phyloP scores from a whole-genome alignment of 495 filamentous ascomycete genomes.

The Trichoderma parareesei region DNA sequence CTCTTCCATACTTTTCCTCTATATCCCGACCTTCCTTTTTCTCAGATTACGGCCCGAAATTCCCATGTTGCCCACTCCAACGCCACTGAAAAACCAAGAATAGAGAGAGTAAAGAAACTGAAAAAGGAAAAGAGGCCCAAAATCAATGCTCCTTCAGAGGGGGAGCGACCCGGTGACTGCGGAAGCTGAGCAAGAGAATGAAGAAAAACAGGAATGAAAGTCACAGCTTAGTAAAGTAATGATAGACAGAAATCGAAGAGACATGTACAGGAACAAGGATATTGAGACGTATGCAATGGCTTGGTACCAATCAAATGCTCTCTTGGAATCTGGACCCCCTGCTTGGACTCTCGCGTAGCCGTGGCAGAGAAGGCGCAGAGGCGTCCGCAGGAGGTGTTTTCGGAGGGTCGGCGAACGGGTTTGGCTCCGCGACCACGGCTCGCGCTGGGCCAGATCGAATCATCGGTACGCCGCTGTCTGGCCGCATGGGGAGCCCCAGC shows the following conservation, averaged over 20 bases:
- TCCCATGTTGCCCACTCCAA: neutral
- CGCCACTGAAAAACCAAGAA: neutral
- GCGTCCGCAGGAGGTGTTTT: conserved; percentile 19
- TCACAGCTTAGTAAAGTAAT: neutral
- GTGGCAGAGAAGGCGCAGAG: conserved; percentile 15
- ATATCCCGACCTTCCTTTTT: conserved; percentile 5
- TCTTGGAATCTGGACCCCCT: conserved; percentile 43
- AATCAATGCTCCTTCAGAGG: neutral
- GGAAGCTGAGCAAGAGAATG: neutral
- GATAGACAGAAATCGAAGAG: conserved; percentile 15
- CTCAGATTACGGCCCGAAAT: neutral
- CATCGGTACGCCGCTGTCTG: conserved; percentile 36
- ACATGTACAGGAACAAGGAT: neutral
- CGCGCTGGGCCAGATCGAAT: conserved; percentile 37
- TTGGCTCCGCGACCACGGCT: conserved; percentile 33
- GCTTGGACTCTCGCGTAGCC: conserved; percentile 10
- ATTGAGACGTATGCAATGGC: neutral
- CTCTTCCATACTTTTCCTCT: conserved; percentile 6
- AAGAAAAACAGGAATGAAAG: neutral
- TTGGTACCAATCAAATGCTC: conserved; percentile 33
- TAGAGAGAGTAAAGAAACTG: neutral
- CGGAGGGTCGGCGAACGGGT: conserved; percentile 27
- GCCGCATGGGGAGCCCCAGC: conserved; percentile 40
- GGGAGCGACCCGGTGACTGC: conserved; percentile 1
- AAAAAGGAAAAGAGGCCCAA: neutral